Evolutionary conservation across 768 basidiomycete genomes (phyloP).

Genomic region (Boletus tomentosulus): DNA sequence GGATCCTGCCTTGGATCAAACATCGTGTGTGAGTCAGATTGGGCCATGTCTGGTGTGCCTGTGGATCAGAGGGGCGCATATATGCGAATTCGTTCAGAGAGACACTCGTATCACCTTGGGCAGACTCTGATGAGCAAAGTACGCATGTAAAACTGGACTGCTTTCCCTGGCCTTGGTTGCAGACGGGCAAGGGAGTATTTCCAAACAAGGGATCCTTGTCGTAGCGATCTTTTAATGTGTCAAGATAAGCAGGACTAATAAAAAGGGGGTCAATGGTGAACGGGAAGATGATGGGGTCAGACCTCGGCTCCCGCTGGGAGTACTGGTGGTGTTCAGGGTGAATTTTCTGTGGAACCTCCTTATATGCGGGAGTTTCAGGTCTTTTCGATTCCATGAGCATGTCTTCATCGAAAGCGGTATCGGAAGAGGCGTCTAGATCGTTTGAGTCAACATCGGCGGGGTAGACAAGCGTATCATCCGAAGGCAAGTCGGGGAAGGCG

Average conservation of each 20-base stretch:
- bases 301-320: constrained; percentile 12
- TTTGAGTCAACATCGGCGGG: constrained; percentile 3
- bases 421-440: constrained; percentile 20
- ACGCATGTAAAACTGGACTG: constrained; percentile 15
- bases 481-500: constrained; percentile 7
- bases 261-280: constrained; percentile 10
- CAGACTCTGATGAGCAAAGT: constrained; percentile 15
- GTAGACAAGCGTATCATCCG: constrained; percentile 24
- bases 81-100: constrained; percentile 3
- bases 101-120: constrained; percentile 20
- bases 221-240: neutral
- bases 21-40: neutral
- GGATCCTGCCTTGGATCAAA: neutral
- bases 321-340: neutral
- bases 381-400: neutral
- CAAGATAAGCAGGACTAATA: constrained; percentile 5
- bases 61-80: constrained; percentile 21
- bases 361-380: constrained; percentile 13
- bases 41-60: constrained; percentile 6
- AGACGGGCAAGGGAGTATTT: constrained; percentile 5
- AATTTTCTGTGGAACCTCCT: neutral
- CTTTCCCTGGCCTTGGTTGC: constrained; percentile 12
- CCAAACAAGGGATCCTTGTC: neutral
- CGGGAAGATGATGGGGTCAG: constrained; percentile 3
- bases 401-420: constrained; percentile 18